A percentile compares a stretch with the other conserved stretches of the same genome.
Evolutionary conservation across 805 yeast species (phyloP).

Genomic region (Saitoella complicata): DNA sequence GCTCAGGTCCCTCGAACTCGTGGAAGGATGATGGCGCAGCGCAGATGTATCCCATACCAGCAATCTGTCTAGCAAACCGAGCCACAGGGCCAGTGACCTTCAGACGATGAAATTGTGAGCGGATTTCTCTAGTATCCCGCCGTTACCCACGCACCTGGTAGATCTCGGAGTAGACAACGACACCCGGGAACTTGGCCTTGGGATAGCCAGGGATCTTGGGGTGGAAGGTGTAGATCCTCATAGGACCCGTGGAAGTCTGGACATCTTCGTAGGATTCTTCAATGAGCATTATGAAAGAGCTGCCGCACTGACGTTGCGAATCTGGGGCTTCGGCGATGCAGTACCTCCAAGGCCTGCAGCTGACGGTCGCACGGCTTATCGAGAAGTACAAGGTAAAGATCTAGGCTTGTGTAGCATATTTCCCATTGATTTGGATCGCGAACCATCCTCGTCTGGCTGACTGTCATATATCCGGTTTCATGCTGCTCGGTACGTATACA

Average conservation of each 20-base stretch:
- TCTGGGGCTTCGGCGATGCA: too few relatives aligned
- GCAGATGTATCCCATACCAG: constrained; percentile 63
- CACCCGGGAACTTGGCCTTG: constrained; percentile 67
- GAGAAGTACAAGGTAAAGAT: too few relatives aligned
- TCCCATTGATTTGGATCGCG: too few relatives aligned
- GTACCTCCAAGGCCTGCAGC: too few relatives aligned
- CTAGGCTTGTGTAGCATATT: too few relatives aligned
- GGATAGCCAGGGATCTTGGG: constrained; percentile 62
- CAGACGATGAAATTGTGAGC: not conserved
- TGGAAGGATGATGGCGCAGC: constrained; percentile 72
- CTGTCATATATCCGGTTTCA: too few relatives aligned
- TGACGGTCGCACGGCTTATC: too few relatives aligned
- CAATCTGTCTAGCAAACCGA: constrained; percentile 60
- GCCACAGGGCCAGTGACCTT: constrained; percentile 55
- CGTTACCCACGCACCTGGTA: constrained; percentile 35
- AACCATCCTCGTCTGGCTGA: too few relatives aligned
- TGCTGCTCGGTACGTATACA: too few relatives aligned
- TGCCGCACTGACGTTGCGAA: too few relatives aligned
- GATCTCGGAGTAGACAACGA: constrained; percentile 61
- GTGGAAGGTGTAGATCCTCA: constrained; percentile 49
- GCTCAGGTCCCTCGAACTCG: constrained; percentile 45
- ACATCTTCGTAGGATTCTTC: constrained; percentile 51
- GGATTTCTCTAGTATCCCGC: constrained; percentile 5
- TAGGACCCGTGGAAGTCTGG: constrained; percentile 43
- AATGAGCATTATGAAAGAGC: constrained; percentile 37